Evolutionary conservation across 2,329 filamentous ascomycete species (phyloP).

Genomic region (Myriosclerotinia curreyana): DNA sequence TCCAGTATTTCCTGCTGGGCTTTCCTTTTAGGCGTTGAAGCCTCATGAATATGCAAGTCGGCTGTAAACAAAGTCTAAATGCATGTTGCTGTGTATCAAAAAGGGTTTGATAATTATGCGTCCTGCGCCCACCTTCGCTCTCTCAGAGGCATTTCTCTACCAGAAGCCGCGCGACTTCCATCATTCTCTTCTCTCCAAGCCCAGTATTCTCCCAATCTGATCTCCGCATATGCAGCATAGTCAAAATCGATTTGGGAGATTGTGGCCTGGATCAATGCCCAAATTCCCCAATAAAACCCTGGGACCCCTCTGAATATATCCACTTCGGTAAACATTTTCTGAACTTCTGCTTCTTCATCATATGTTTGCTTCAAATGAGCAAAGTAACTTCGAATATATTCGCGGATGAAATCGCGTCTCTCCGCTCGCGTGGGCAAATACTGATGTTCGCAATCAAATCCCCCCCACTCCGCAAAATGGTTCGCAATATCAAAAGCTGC

Average conservation of each 20-base stretch:
- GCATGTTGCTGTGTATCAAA: not conserved
- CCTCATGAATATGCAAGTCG: conserved; percentile 22
- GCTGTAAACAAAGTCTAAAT: conserved; percentile 15
- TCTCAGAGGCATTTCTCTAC: conserved; percentile 64
- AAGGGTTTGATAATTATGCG: conserved; percentile 22
- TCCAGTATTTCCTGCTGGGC: conserved; percentile 9
- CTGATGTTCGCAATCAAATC: conserved; percentile 89
- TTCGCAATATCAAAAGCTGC: conserved; percentile 96
- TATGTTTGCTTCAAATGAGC: conserved; percentile 46
- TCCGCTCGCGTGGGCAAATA: conserved; percentile 75
- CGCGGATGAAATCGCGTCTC: conserved; percentile 74
- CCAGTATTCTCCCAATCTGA: conserved; percentile 85
- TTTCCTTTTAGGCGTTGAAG: conserved; percentile 25
- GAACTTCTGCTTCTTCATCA: conserved; percentile 60
- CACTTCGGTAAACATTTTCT: conserved; percentile 73
- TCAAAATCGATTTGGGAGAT: conserved; percentile 97
- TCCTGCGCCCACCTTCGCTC: conserved; percentile 69
- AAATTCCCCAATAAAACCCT: conserved; percentile 89
- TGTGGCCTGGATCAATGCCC: conserved; percentile 89
- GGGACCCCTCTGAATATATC: conserved; percentile 86
- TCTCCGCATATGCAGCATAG: conserved; percentile 86
- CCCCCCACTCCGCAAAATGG: conserved; percentile 97
- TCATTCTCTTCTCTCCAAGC: conserved; percentile 78
- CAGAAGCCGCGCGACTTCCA: conserved; percentile 54
- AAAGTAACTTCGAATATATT: conserved; percentile 78